Conservation (phyloP, 108 stramenopile genomes). For the Parmales sp. region DNA sequence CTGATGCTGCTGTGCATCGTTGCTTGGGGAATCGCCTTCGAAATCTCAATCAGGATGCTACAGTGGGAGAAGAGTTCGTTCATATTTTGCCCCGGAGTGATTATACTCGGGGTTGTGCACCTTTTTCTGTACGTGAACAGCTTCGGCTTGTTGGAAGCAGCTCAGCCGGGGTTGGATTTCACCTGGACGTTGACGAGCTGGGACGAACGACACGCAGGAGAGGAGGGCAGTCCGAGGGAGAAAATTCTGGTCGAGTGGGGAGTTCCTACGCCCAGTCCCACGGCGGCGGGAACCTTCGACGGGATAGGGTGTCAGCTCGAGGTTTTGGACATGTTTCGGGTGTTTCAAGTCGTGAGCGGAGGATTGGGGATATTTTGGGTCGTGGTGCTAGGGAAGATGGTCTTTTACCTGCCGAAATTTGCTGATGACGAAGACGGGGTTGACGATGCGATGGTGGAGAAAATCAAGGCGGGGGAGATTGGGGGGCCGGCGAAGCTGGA, state of each 20-base stretch:
- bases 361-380: neutral
- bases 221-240: too few species aligned
- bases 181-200: conserved; percentile 1
- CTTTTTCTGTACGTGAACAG: neutral
- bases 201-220: neutral
- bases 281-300: neutral
- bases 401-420: neutral
- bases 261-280: neutral
- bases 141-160: neutral
- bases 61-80: neutral
- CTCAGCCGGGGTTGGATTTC: neutral
- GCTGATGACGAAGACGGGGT: neutral
- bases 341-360: neutral
- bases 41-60: neutral
- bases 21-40: neutral
- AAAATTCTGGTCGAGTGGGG: too few species aligned
- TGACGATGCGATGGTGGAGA: neutral
- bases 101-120: neutral
- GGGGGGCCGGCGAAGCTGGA: neutral
- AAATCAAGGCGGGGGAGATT: neutral
- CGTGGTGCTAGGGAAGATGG: neutral
- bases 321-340: neutral
- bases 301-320: neutral
- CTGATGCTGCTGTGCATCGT: neutral
- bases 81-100: neutral